Base-by-base conservation (phyloP, 768 basidiomycete genomes). In the Suillus clintonianus region DNA sequence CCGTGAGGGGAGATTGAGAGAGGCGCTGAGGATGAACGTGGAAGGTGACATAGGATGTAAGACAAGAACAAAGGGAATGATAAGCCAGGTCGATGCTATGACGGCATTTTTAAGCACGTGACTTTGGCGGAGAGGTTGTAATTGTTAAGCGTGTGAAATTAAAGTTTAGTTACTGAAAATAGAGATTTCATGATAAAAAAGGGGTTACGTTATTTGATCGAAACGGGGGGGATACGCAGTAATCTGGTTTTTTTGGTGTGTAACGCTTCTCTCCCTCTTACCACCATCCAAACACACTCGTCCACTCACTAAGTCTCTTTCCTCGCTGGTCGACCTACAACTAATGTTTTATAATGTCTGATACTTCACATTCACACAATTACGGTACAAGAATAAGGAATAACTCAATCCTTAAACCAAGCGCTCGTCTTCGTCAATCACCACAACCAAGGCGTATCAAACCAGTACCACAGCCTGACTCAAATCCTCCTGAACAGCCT, bases 311-410 rank as follows among this genome's bases (percentile, higher is more conserved):
- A 51, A 30, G 9, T 0, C 3, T 36, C 37, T 8, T 24, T 13
- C 37, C 6, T 57, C 56, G 56, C 56, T 57, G 56, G 56, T 30
- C 56, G 56, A 57, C 36, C 3, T 37, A 22, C 22, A 37, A 39
- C 36, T 37, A 56, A 37, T 56, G 36, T 24, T 57, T 27, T 57
- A 57, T 27, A 41, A 57, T 57, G 56, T 67, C 63, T 47, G 51
- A 71, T 41, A 64, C 63, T n/a, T 66, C 72, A 19, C 80, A 80
- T 68, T 41, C 56, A 19, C 81, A 81, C 74, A 73, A 76, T 65
- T 86, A 88, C 79, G 82, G 81, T 65, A 87, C 85, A 19, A 78
- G 86, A 57, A 85, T 82, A 41, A 82, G 84, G 64, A 82, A 83
- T 51, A 84, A 85, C 63, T 78, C 84, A 58, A 32, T 79, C 66